Evolutionary conservation across 768 basidiomycete species (phyloP).

Genomic region (Pisolithus tinctorius): DNA sequence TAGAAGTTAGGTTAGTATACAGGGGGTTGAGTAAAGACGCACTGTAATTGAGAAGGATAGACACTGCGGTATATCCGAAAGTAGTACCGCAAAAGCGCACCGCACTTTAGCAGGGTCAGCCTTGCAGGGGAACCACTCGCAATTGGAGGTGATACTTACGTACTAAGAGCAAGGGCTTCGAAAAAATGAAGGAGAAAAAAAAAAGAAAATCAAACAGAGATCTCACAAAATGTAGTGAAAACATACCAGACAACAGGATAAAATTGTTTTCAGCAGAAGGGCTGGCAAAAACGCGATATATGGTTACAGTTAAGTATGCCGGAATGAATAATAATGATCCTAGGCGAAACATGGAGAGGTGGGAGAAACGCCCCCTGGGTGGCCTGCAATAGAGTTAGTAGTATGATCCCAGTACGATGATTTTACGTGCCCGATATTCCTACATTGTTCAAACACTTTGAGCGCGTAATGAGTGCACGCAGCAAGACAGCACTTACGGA

Average conservation of each 20-base stretch:
- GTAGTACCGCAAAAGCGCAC: slow-evolving; percentile 83
- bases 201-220: slow-evolving; percentile 3
- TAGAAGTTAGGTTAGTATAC: not conserved
- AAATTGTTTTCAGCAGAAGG: slow-evolving; percentile 62
- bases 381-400: slow-evolving; percentile 40
- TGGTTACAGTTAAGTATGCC: slow-evolving; percentile 73
- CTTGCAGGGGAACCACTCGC: not conserved
- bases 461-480: not conserved
- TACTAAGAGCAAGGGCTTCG: slow-evolving; percentile 69
- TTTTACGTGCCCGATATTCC: slow-evolving; percentile 55
- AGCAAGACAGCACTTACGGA: slow-evolving; percentile 49
- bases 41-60: slow-evolving; percentile 86
- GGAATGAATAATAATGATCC: slow-evolving; percentile 85
- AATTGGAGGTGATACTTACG: slow-evolving; percentile 42
- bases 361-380: slow-evolving; percentile 76
- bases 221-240: slow-evolving; percentile 1
- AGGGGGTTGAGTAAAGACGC: slow-evolving; percentile 14
- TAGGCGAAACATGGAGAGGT: slow-evolving; percentile 84
- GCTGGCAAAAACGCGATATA: slow-evolving; percentile 70
- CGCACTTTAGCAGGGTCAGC: slow-evolving; percentile 43
- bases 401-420: not conserved
- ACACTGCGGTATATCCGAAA: slow-evolving; percentile 86
- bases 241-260: slow-evolving; percentile 74
- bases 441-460: slow-evolving; percentile 15
- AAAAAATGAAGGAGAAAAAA: not conserved